phyloP scores from a whole-genome alignment of 345 rosid species.

The Hibiscus tridactylites region DNA sequence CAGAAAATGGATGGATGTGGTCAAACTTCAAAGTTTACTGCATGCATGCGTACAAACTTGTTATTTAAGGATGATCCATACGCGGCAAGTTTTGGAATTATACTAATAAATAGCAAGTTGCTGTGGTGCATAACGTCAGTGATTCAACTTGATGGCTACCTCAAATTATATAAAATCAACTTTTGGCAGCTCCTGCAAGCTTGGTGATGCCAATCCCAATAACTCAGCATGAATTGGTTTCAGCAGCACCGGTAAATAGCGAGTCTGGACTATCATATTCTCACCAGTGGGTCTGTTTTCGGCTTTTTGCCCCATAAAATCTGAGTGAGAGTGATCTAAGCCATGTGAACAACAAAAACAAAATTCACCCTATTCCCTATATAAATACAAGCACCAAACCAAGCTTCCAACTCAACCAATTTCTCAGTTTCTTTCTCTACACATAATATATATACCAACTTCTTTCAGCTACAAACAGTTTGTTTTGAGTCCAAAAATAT shows the following conservation, averaged over 20 bases:
- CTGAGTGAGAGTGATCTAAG: not conserved
- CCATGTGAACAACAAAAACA: not conserved
- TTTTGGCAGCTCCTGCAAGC: no score
- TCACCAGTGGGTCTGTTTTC: not conserved
- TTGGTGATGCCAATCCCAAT: not conserved
- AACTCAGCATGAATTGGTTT: not conserved
- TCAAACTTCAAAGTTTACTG: not conserved
- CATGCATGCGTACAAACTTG: not conserved
- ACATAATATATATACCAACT: not conserved
- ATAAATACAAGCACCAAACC: not conserved
- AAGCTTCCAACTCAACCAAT: conserved; percentile 3
- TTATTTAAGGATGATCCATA: not conserved
- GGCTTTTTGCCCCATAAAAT: not conserved
- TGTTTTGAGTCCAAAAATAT: not conserved
- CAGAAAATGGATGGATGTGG: not conserved
- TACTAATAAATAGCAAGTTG: not conserved
- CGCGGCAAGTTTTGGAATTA: not conserved
- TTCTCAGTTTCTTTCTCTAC: not conserved
- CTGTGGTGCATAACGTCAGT: not conserved
- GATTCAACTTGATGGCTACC: no score
- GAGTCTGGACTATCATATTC: not conserved
- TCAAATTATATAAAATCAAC: not conserved
- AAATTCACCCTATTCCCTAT: not conserved
- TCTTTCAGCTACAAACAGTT: not conserved
- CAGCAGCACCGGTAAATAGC: not conserved